A percentile compares a stretch with the other conserved stretches of the same genome.
Evolutionary conservation across 176 grass and related monocot genomes (phyloP).

Genomic region (Urochloa ruziziensis): DNA sequence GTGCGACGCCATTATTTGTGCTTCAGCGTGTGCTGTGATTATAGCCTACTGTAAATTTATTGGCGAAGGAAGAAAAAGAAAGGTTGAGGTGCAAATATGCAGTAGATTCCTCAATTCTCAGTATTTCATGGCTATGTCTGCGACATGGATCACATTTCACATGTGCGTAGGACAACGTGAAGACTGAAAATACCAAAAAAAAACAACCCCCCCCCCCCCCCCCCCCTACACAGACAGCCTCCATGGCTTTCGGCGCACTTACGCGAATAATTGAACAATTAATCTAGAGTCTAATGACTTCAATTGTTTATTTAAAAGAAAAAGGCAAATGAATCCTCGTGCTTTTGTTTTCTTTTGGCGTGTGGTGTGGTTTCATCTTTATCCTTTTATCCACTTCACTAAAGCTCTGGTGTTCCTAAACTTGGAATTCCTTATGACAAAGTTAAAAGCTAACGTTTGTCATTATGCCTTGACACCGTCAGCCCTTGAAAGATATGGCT

Average conservation of each 20-base stretch:
- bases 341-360: slow-evolving; percentile 11
- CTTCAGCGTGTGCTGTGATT: neutral
- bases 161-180: neutral
- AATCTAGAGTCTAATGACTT: neutral
- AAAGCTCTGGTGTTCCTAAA: neutral
- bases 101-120: neutral
- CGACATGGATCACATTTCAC: neutral
- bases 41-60: neutral
- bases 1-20: too few relatives aligned
- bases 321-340: neutral
- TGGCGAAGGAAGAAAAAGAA: too few relatives aligned
- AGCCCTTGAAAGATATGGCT: slow-evolving; percentile 32
- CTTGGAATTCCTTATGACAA: slow-evolving; percentile 24
- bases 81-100: neutral
- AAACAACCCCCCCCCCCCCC: neutral
- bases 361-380: slow-evolving; percentile 13
- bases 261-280: neutral
- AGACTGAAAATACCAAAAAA: neutral
- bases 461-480: slow-evolving; percentile 29
- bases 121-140: too few relatives aligned
- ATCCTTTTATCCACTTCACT: neutral
- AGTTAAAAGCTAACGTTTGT: slow-evolving; percentile 39
- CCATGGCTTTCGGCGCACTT: slow-evolving; percentile 23
- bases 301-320: neutral
- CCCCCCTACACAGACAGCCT: too few relatives aligned